Percentiles rank a stretch among this genome's conserved stretches.
Conservation (phyloP, 2,329 filamentous ascomycete genomes). For the Aspergillus pseudoterreus region DNA sequence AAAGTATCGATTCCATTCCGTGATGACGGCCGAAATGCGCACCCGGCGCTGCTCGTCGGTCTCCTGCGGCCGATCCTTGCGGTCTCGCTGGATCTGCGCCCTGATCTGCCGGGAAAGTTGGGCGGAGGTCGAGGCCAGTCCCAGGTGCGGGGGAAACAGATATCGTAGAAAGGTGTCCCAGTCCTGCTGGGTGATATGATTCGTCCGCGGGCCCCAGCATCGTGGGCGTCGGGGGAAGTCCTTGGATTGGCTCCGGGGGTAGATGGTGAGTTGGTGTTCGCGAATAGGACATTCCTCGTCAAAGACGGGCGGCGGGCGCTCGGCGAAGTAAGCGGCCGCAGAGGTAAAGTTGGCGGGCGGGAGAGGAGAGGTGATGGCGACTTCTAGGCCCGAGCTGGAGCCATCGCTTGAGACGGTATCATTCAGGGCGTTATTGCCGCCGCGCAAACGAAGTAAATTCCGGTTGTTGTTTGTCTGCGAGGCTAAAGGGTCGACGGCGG, state of each 20-base stretch:
- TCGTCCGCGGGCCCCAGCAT: conserved; percentile 33
- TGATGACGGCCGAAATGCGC: conserved; percentile 37
- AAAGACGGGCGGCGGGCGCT: conserved; percentile 26
- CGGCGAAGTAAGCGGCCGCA: conserved; percentile 37
- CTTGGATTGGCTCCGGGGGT: conserved; percentile 38
- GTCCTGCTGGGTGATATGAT: conserved; percentile 38
- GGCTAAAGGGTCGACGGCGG: conserved; percentile 37
- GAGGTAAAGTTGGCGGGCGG: conserved; percentile 32
- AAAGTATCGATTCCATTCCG: conserved; percentile 43
- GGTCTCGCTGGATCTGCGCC: conserved; percentile 39
- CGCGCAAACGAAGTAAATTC: conserved; percentile 16
- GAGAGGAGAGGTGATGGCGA: conserved; percentile 10
- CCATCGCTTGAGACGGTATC: conserved; percentile 13
- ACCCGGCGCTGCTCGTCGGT: conserved; percentile 37
- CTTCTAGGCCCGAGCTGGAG: conserved; percentile 13
- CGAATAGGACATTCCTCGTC: conserved; percentile 24
- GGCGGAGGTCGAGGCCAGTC: conserved; percentile 32
- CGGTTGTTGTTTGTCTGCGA: conserved; percentile 17
- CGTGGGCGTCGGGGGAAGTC: conserved; percentile 41
- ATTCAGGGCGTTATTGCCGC: conserved; percentile 15
- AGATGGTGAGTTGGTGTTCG: conserved; percentile 38
- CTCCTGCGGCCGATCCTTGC: conserved; percentile 41
- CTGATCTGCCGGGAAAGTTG: conserved; percentile 36
- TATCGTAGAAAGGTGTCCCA: conserved; percentile 43
- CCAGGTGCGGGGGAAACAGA: conserved; percentile 39